A percentile compares a stretch with the other conserved stretches of the same genome.
These are phyloP conservation scores for Penicillium mononematosum DNA, from an alignment of 495 filamentous ascomycete genomes.

Conservation along the genomic window DNA sequence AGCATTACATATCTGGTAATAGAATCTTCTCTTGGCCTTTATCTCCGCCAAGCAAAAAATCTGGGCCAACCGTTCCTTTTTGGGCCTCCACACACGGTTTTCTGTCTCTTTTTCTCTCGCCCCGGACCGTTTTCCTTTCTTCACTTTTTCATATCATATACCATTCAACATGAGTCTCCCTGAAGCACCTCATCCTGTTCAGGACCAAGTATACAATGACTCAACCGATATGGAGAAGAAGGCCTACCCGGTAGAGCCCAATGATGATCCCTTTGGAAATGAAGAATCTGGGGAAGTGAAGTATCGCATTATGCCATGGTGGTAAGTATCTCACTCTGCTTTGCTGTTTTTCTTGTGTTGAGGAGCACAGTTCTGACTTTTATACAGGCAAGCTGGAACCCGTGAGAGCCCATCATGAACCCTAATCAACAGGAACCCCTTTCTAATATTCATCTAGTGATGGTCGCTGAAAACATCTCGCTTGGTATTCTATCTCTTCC, in stretches of 20 bases:
- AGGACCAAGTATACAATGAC: constrained; percentile 22
- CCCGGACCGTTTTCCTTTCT: constrained; percentile 6
- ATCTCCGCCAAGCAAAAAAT: constrained; percentile 27
- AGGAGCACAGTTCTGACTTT: constrained; percentile 2
- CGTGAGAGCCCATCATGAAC: constrained; percentile 14
- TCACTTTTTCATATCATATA: not conserved
- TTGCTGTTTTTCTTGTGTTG: not conserved
- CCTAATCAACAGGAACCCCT: not conserved
- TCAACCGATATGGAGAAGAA: constrained; percentile 19
- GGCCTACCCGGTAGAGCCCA: constrained; percentile 14
- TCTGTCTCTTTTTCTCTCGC: constrained; percentile 15
- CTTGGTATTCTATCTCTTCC: constrained; percentile 60
- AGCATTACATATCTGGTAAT: constrained; percentile 1
- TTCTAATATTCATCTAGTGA: constrained; percentile 30
- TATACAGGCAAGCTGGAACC: constrained; percentile 29
- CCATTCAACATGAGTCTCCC: constrained; percentile 18
- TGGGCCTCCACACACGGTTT: constrained; percentile 18
- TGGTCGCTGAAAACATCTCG: constrained; percentile 67
- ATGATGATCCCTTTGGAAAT: constrained; percentile 36
- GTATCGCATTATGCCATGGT: constrained; percentile 43
- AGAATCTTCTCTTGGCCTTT: constrained; percentile 10
- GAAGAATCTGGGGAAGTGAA: constrained; percentile 36
- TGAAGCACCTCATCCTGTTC: constrained; percentile 12
- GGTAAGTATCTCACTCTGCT: constrained; percentile 23
- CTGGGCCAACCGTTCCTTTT: constrained; percentile 22